A percentile compares a stretch with the other conserved stretches of the same genome.
phyloP scores from a whole-genome alignment of 345 rosid species.

The Ceriops decandra region DNA sequence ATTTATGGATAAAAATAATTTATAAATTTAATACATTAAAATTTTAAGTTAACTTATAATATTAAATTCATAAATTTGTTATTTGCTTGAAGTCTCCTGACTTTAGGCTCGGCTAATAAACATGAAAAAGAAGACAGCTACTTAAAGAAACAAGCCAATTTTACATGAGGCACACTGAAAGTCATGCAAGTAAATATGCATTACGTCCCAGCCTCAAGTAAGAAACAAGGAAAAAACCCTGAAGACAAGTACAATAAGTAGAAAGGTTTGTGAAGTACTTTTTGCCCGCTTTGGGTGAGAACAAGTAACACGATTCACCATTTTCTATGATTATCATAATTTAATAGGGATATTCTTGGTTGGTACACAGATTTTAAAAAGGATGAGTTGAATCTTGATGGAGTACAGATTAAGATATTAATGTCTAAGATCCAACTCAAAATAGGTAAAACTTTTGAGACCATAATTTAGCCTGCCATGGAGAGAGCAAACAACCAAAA shows the following conservation, averaged over 20 bases:
- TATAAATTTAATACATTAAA: too few relatives aligned
- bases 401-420: conserved; percentile 27
- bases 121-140: conserved; percentile 6
- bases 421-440: conserved; percentile 18
- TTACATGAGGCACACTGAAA: not conserved
- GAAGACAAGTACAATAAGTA: conserved; percentile 21
- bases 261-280: conserved; percentile 9
- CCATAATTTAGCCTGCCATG: not conserved
- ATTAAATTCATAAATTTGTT: too few relatives aligned
- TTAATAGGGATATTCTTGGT: conserved; percentile 5
- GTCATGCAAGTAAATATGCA: not conserved
- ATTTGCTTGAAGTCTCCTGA: too few relatives aligned
- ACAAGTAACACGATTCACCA: conserved; percentile 9
- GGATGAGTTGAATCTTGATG: conserved; percentile 21
- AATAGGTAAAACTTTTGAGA: not conserved
- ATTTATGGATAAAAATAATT: too few relatives aligned
- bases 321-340: not conserved
- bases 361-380: conserved; percentile 13
- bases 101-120: too few relatives aligned
- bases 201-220: conserved; percentile 4
- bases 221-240: conserved; percentile 23
- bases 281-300: not conserved
- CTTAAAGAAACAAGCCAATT: not conserved
- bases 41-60: too few relatives aligned
- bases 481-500: not conserved